A percentile compares a stretch with the other conserved stretches of the same genome.
Conservation (phyloP, 805 yeast genomes). For the Phaffomyces antillensis region DNA sequence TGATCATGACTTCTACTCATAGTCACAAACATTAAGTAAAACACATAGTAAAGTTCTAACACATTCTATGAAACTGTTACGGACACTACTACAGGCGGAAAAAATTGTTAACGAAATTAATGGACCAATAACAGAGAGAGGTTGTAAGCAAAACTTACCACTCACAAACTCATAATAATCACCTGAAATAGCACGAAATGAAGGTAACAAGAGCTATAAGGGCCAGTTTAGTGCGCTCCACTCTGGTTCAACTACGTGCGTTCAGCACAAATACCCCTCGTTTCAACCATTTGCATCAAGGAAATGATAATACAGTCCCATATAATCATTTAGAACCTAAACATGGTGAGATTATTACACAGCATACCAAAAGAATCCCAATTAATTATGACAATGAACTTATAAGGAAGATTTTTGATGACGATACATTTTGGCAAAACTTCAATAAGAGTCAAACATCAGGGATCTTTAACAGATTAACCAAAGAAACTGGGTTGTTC, state of each 20-base stretch:
- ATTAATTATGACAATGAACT: conserved; percentile 20
- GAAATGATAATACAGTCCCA: neutral
- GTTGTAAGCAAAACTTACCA: too few relatives aligned
- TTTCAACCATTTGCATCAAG: neutral
- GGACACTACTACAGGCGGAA: too few relatives aligned
- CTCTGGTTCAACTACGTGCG: neutral
- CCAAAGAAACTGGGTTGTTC: conserved; percentile 57
- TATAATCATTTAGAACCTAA: too few relatives aligned
- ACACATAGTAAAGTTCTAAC: too few relatives aligned
- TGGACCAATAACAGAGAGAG: too few relatives aligned
- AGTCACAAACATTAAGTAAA: too few relatives aligned
- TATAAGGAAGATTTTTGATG: conserved; percentile 52
- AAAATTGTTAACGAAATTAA: too few relatives aligned
- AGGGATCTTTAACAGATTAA: conserved; percentile 7
- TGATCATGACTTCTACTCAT: too few relatives aligned
- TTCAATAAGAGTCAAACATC: conserved; percentile 31
- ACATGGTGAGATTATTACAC: too few relatives aligned
- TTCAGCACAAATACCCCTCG: neutral
- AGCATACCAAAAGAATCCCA: neutral
- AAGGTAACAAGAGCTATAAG: neutral
- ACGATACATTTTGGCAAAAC: conserved; percentile 46
- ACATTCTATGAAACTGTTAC: too few relatives aligned
- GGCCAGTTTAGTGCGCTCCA: neutral
- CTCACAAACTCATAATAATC: neutral
- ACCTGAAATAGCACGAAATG: neutral